A percentile compares a stretch with the other conserved stretches of the same genome.
These are phyloP conservation scores for Rhododendron henanense DNA, from an alignment of 148 eudicot genomes.

Conservation along the genomic window DNA sequence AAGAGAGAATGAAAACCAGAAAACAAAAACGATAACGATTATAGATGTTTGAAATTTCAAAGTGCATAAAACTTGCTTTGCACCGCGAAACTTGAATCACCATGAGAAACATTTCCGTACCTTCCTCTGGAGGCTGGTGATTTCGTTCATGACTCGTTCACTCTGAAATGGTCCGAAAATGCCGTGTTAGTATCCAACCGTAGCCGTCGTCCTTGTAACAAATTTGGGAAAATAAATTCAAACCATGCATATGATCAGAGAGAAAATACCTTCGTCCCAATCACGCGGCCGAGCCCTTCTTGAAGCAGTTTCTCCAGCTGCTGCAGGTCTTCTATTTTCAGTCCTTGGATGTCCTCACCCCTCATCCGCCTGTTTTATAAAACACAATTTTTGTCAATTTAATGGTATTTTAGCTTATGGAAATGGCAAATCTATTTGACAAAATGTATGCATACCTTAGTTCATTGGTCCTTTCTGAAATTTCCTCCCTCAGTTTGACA, in stretches of 20 bases:
- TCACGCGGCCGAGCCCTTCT: slow-evolving; percentile 37
- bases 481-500: slow-evolving; percentile 38
- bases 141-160: slow-evolving; percentile 36
- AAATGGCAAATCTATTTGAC: neutral
- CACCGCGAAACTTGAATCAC: neutral
- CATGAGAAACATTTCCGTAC: slow-evolving; percentile 11
- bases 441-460: slow-evolving; percentile 30
- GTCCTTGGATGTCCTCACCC: slow-evolving; percentile 48
- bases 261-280: slow-evolving; percentile 34
- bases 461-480: slow-evolving; percentile 35
- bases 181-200: neutral
- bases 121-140: slow-evolving; percentile 39
- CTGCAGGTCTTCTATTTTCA: slow-evolving; percentile 37
- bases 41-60: neutral
- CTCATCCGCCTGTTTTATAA: slow-evolving; percentile 24
- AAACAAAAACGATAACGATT: neutral
- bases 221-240: neutral
- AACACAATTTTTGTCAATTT: neutral
- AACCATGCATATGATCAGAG: neutral
- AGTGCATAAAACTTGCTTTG: neutral
- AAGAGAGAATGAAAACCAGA: neutral
- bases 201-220: neutral
- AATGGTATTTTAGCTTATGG: neutral
- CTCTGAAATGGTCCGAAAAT: slow-evolving; percentile 25
- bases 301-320: slow-evolving; percentile 42